Percentiles rank a stretch among this genome's conserved stretches.
Conservation (phyloP, 331 rosid genomes). For the Malus hybrid region DNA sequence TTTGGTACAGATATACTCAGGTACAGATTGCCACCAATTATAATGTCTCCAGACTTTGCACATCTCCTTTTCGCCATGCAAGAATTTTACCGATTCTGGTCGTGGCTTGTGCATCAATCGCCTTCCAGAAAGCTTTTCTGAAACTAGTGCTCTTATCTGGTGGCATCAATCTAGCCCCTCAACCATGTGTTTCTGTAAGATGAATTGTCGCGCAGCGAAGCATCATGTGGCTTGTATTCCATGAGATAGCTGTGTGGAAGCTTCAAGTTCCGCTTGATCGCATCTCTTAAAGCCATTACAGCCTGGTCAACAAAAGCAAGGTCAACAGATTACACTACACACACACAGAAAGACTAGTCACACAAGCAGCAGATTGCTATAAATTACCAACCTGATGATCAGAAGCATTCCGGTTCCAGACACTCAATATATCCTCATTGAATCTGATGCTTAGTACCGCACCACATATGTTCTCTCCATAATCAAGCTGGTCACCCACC, state of each 20-base stretch:
- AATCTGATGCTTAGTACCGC: conserved; percentile 87
- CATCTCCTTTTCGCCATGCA: background rate
- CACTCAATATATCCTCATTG: conserved; percentile 86
- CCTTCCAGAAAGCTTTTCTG: background rate
- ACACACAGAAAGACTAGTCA: background rate
- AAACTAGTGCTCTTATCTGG: background rate
- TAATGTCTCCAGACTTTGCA: background rate
- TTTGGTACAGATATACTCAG: background rate
- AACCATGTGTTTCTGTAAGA: conserved; percentile 47
- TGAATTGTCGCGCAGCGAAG: conserved; percentile 72
- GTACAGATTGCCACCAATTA: background rate
- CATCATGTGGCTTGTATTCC: conserved; percentile 95
- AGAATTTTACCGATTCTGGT: background rate
- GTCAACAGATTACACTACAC: background rate
- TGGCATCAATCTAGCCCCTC: conserved; percentile 48
- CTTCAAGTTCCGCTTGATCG: conserved; percentile 86
- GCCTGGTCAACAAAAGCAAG: conserved; percentile 40
- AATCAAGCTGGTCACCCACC: conserved; percentile 36
- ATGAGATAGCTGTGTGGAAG: conserved; percentile 81
- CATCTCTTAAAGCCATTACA: conserved; percentile 84
- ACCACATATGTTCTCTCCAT: conserved; percentile 68
- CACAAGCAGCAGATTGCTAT: background rate
- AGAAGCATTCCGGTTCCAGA: conserved; percentile 89
- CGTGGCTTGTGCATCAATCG: background rate
- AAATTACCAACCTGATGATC: conserved; percentile 61